Conservation (phyloP, 495 filamentous ascomycete species). For the Pseudoneurospora amorphoporcata region DNA sequence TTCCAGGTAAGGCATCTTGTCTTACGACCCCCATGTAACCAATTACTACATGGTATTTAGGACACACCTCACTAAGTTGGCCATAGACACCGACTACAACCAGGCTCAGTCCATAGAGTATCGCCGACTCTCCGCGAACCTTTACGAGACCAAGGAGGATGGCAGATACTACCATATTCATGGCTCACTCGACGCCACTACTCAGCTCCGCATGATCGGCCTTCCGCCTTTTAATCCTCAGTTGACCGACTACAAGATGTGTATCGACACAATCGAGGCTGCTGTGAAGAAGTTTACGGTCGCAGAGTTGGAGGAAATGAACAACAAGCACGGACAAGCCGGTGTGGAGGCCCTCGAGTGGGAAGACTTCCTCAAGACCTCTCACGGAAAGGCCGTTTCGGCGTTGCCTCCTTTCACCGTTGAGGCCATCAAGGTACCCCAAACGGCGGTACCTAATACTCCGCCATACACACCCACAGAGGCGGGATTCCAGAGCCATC, state of each 20-base stretch:
- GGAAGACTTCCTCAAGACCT: conserved; percentile 51
- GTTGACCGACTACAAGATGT: conserved; percentile 54
- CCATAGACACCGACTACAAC: conserved; percentile 57
- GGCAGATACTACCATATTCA: conserved; percentile 69
- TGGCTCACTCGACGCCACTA: conserved; percentile 61
- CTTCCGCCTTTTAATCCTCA: conserved; percentile 52
- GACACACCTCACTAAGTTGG: background rate
- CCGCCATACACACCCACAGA: conserved; percentile 38
- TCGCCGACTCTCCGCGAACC: conserved; percentile 62
- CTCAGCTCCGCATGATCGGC: conserved; percentile 61
- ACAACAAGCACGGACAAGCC: conserved; percentile 50
- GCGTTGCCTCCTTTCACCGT: conserved; percentile 19
- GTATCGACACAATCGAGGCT: conserved; percentile 55
- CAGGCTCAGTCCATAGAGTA: conserved; percentile 63
- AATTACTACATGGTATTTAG: background rate
- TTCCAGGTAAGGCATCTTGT: conserved; percentile 45
- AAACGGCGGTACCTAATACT: conserved; percentile 32
- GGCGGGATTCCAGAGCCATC: conserved; percentile 10
- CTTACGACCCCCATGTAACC: background rate
- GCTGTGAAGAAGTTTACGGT: conserved; percentile 54
- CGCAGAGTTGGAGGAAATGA: conserved; percentile 54
- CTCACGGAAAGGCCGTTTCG: conserved; percentile 38
- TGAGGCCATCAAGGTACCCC: background rate
- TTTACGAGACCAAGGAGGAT: conserved; percentile 57
- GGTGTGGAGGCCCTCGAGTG: conserved; percentile 56